Evolutionary conservation across 1,139 yeast species (phyloP).

Genomic region (Waltiozyma sp.): DNA sequence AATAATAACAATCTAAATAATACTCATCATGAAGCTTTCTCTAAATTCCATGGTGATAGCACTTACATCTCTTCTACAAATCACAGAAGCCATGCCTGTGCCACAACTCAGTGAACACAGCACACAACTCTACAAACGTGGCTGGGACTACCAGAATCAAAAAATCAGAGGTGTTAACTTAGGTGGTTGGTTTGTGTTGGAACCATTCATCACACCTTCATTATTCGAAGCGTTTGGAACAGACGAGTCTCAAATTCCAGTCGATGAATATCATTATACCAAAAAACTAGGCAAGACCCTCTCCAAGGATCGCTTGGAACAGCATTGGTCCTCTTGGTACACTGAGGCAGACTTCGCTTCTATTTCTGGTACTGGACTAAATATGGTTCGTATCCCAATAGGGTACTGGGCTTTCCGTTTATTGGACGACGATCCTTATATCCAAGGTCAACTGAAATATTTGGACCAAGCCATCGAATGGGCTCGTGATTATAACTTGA

Average conservation of each 20-base stretch:
- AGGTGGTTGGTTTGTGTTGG: constrained; percentile 61
- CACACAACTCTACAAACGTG: constrained; percentile 12
- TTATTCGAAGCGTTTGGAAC: constrained; percentile 31
- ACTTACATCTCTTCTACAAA: neutral
- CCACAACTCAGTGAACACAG: neutral
- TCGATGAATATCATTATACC: constrained; percentile 49
- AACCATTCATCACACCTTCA: constrained; percentile 57
- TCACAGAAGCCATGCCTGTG: neutral
- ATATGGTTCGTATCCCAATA: constrained; percentile 52
- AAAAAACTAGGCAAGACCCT: constrained; percentile 34
- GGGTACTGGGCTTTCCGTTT: constrained; percentile 59
- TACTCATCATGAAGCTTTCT: no score
- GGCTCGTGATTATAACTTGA: constrained; percentile 38
- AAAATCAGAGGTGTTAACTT: constrained; percentile 36
- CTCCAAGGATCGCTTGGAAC: constrained; percentile 30
- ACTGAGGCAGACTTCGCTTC: constrained; percentile 41
- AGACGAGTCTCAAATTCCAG: constrained; percentile 28
- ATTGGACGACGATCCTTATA: constrained; percentile 43
- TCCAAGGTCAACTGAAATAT: constrained; percentile 38
- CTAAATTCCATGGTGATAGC: no score
- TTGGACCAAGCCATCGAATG: constrained; percentile 44
- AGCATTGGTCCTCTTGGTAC: constrained; percentile 46
- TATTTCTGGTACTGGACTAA: constrained; percentile 40
- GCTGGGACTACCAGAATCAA: constrained; percentile 13
- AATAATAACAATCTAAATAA: no score